Conservation (phyloP, 306 rosid species). For the Vachellia pachyceras region DNA sequence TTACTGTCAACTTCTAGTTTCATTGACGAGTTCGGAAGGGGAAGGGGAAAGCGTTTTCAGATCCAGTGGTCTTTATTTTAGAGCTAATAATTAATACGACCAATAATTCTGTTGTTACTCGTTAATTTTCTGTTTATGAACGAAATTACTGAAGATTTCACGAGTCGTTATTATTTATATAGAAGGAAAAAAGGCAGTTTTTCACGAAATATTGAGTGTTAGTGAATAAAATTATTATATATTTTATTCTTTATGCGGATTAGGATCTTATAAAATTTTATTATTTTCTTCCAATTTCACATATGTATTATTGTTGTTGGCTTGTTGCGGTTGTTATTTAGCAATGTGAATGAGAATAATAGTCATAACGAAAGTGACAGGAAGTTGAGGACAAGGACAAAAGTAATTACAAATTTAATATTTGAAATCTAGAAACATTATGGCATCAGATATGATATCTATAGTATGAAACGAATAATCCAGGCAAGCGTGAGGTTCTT, state of each 20-base stretch:
- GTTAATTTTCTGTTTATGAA: not conserved
- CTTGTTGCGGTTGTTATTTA: too few species aligned
- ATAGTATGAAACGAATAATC: not conserved
- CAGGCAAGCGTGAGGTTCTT: not conserved
- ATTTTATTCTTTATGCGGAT: too few species aligned
- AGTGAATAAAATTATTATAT: too few species aligned
- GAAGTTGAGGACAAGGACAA: not conserved
- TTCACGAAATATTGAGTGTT: too few species aligned
- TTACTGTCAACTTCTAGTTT: not conserved
- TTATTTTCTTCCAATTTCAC: too few species aligned
- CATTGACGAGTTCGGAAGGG: not conserved
- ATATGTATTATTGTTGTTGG: not conserved
- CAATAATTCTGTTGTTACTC: not conserved
- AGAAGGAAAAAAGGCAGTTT: not conserved
- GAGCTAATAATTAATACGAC: not conserved
- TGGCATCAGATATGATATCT: not conserved
- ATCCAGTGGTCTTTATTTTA: not conserved
- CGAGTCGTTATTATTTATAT: not conserved
- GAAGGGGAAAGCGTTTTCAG: not conserved
- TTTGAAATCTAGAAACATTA: not conserved
- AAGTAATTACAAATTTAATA: not conserved
- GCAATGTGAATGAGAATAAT: not conserved
- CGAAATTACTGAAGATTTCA: not conserved
- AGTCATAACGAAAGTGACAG: not conserved
- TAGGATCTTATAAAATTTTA: too few species aligned